Evolutionary conservation across 2,329 filamentous ascomycete species (phyloP).

Genomic region (Botrytis fragariae): DNA sequence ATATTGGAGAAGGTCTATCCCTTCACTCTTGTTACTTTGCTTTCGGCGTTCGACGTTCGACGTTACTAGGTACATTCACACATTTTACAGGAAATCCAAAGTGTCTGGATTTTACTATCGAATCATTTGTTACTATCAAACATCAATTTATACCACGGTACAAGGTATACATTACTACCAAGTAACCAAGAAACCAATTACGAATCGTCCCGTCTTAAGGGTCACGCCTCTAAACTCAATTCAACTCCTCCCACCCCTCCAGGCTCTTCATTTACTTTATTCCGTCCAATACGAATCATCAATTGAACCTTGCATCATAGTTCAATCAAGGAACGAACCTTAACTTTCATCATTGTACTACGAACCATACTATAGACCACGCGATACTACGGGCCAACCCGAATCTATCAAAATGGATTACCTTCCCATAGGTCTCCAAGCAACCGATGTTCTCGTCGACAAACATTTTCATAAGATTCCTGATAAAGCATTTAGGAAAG

Average conservation of each 20-base stretch:
- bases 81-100: no score
- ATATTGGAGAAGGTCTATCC: not conserved
- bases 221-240: not conserved
- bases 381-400: not conserved
- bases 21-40: not conserved
- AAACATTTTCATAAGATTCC: constrained; percentile 31
- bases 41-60: not conserved
- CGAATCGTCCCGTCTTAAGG: not conserved
- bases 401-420: constrained; percentile 8
- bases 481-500: constrained; percentile 25
- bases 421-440: constrained; percentile 20
- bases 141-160: not conserved
- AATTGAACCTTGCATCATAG: not conserved
- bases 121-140: not conserved
- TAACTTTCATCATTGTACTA: not conserved
- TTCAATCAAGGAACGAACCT: constrained; percentile 2
- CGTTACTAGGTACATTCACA: not conserved
- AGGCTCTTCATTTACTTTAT: not conserved
- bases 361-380: not conserved
- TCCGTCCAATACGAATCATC: not conserved
- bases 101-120: no score
- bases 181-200: not conserved
- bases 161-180: not conserved
- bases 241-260: not conserved
- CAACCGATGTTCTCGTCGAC: constrained; percentile 23